Base-by-base conservation (phyloP, 1,139 yeast genomes). In the Spathaspora sp. region DNA sequence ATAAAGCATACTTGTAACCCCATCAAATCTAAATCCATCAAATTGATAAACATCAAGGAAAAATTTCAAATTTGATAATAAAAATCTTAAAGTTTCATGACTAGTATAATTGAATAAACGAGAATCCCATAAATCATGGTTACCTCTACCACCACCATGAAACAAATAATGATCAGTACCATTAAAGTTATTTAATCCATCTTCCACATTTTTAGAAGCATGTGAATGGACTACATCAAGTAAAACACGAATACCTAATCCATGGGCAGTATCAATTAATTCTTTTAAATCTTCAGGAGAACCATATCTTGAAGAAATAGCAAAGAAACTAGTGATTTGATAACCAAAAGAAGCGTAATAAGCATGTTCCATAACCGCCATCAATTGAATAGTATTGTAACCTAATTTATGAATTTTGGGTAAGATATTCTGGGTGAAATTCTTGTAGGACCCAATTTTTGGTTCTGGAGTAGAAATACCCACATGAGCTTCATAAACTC, bases 341-440 rank as follows among this genome's bases (percentile, higher is more conserved):
- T 93, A 93, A 6, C 99, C 99, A 64, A 93, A 93, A 0, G 96
- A 89, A 1, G 98, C 99, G 63, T 93, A 93, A 65, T 93, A 93
- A 1, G 99, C 98, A 64, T 93, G 99, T 65, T 93, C 99, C 99
- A 93, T 93, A 43, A 93, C 79, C 0, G 99, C 97, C 99, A 93
- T 93, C 60, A 93, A 76, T 67, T 93, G 99, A 56, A 93, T 86
- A 7, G 96, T 84, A 62, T 93, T 89, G 65, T 93, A 93, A 20
- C 97, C 98, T 52, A 91, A 74, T 52, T 84, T 79, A 57, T 82
- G 82, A 56, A 93, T 88, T 40, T 86, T 76, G n/a, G 99, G 99
- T 51, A 93, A 74, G 15, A 90, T 76, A 53, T 88, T 83, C 41
- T 71, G 55, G 18, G 97, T 87, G 63, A 93, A 93, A 62, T 93